phyloP scores from a whole-genome alignment of 495 filamentous ascomycete genomes.

The Neurospora sp. region DNA sequence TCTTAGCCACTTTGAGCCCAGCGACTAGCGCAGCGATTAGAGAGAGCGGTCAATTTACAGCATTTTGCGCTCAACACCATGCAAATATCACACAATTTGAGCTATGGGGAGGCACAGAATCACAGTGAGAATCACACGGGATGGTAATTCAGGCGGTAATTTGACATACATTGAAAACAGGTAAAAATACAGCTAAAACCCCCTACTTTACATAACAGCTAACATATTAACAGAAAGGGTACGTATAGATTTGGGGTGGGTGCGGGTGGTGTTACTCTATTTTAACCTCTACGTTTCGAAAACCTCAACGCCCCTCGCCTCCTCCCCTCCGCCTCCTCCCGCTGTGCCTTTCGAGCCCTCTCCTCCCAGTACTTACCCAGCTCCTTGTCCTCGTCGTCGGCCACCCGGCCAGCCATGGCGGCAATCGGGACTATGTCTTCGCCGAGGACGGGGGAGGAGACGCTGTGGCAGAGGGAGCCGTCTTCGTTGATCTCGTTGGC shows the following conservation, averaged over 20 bases:
- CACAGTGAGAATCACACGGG: too few relatives aligned
- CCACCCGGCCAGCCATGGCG: neutral
- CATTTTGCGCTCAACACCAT: neutral
- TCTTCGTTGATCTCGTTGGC: neutral
- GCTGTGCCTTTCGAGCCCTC: neutral
- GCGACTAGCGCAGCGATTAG: neutral
- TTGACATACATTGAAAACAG: neutral
- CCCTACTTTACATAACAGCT: neutral
- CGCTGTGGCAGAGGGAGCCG: neutral
- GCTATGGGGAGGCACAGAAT: too few relatives aligned
- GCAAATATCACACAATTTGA: neutral
- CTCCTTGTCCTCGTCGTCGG: neutral
- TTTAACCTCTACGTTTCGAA: neutral
- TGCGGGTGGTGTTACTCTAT: neutral
- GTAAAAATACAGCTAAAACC: neutral
- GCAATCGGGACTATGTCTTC: neutral
- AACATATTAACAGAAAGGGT: neutral
- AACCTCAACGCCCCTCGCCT: neutral
- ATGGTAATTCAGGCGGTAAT: neutral
- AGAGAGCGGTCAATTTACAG: neutral
- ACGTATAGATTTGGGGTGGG: neutral
- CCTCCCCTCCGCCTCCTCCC: neutral
- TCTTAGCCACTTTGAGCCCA: neutral
- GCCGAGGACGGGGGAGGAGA: neutral
- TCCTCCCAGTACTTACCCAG: neutral